Base-by-base conservation (phyloP, 2,329 filamentous ascomycete species). In the Ceratocystis cubensis region DNA sequence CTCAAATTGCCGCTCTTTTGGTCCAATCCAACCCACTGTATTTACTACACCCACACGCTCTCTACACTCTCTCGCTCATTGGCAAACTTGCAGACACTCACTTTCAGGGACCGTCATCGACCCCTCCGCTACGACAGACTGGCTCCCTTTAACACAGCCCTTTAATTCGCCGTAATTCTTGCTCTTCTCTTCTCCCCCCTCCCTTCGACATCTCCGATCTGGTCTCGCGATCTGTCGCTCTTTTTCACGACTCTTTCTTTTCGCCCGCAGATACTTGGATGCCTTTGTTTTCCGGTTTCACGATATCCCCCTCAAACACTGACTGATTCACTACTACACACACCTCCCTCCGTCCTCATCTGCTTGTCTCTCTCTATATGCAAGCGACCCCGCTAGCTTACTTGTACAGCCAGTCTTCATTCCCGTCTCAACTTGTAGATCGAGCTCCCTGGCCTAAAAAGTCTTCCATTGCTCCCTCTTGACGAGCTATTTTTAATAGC, bases 151-250 rank as follows among this genome's bases (percentile, higher is more conserved):
- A 67, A 65, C 66, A 67, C 68, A 66, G 65, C 59, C 53, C 57
- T 64, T 10, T 53, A 61, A 28, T 46, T 37, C 61, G 20, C 48
- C 20, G 41, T 22, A 67, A 61, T 45, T 44, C 17, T 62, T 37
- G 37, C 45, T 28, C 5, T 45, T 20, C 10, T 61, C 17, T 13
- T 46, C 53, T 44, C 30, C 62, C 64, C 50, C 17, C 22, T 2
- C 61, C 10, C 44, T 53, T 62, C 65, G 63, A 57, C 61, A 67
- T 22, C 41, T 63, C 53, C 65, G 63, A 65, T 65, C 67, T 64
- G 64, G 64, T 65, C 66, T 66, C 67, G 66, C 68, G 66, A 70
- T 66, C 70, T 66, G 68, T 69, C 67, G 67, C 69, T 50, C 66
- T 66, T 30, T 37, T 57, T 28, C 22, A 37, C 63, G 67, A 67